These are phyloP conservation scores for Aspergillus incahuasiensis DNA, from an alignment of 495 filamentous ascomycete species.

Conservation along the genomic window DNA sequence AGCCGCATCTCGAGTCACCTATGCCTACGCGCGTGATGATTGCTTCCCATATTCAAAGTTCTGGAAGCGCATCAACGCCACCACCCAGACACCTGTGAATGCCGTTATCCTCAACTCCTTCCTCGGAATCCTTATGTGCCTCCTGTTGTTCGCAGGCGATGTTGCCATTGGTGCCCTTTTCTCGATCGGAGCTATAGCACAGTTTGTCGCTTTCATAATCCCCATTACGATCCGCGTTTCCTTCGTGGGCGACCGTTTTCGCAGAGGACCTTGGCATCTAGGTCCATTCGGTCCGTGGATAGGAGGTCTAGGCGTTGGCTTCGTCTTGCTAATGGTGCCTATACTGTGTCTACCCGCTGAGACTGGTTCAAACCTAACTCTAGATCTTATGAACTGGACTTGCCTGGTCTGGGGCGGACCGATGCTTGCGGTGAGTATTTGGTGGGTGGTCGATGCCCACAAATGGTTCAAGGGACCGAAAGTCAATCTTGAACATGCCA, in stretches of 20 bases:
- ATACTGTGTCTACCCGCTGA: conserved; percentile 66
- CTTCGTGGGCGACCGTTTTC: conserved; percentile 67
- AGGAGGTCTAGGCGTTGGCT: conserved; percentile 55
- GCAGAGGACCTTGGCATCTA: conserved; percentile 69
- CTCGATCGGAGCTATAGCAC: conserved; percentile 70
- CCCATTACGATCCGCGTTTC: conserved; percentile 73
- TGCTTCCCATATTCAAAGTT: conserved; percentile 64
- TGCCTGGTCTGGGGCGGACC: conserved; percentile 68
- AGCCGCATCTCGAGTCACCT: conserved; percentile 71
- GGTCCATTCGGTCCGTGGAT: conserved; percentile 58
- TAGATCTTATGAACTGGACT: conserved; percentile 71
- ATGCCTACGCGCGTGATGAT: conserved; percentile 75
- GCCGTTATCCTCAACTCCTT: conserved; percentile 69
- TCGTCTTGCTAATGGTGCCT: conserved; percentile 69
- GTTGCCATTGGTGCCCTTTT: conserved; percentile 70
- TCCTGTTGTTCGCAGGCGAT: conserved; percentile 64
- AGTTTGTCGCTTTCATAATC: conserved; percentile 69
- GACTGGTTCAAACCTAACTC: conserved; percentile 52
- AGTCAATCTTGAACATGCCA: conserved; percentile 47
- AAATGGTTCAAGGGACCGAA: conserved; percentile 78
- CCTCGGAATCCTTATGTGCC: conserved; percentile 59
- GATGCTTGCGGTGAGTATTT: conserved; percentile 58
- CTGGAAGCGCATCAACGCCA: conserved; percentile 62
- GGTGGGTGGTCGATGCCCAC: conserved; percentile 66
- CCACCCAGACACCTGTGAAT: conserved; percentile 70